Percentiles rank a stretch among this genome's conserved stretches.
Conservation (phyloP, 148 eudicot species). For the Vaccinium macrocarpon region DNA sequence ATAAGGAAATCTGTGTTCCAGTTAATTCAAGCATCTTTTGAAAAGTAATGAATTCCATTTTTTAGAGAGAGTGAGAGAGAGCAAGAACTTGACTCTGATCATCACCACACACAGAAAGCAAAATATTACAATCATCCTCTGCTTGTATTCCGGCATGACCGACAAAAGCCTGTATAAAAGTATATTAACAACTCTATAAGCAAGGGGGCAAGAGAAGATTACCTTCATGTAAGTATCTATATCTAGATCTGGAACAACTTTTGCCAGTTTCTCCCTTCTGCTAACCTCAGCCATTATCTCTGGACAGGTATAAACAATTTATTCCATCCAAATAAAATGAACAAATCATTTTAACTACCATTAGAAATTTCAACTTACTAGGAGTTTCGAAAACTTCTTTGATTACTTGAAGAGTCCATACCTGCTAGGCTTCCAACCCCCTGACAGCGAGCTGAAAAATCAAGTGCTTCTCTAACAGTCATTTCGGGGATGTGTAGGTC, state of each 20-base stretch:
- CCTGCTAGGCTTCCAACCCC: constrained; percentile 79
- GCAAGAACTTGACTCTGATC: too few relatives aligned
- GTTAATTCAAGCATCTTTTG: too few relatives aligned
- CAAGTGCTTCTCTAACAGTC: constrained; percentile 77
- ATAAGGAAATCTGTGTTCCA: too few relatives aligned
- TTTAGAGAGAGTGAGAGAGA: too few relatives aligned
- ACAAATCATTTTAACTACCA: not conserved
- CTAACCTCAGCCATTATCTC: constrained; percentile 57
- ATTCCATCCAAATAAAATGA: not conserved
- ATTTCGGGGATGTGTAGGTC: constrained; percentile 75
- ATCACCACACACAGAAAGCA: too few relatives aligned
- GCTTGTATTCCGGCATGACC: too few relatives aligned
- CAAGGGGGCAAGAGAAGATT: not conserved
- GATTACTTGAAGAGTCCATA: constrained; percentile 13
- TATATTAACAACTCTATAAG: not conserved
- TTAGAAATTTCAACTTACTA: not conserved
- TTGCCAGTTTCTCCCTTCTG: constrained; percentile 72
- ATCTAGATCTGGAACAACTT: constrained; percentile 73
- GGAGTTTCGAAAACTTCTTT: not conserved
- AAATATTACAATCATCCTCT: too few relatives aligned
- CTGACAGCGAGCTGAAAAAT: constrained; percentile 28
- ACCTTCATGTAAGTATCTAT: constrained; percentile 84
- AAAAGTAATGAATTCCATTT: too few relatives aligned
- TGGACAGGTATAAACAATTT: constrained; percentile 15
- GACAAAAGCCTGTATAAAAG: not conserved